Percentiles rank a stretch among this genome's conserved stretches.
phyloP scores from a whole-genome alignment of 305 asterid species.

The Fraxinus greggii region DNA sequence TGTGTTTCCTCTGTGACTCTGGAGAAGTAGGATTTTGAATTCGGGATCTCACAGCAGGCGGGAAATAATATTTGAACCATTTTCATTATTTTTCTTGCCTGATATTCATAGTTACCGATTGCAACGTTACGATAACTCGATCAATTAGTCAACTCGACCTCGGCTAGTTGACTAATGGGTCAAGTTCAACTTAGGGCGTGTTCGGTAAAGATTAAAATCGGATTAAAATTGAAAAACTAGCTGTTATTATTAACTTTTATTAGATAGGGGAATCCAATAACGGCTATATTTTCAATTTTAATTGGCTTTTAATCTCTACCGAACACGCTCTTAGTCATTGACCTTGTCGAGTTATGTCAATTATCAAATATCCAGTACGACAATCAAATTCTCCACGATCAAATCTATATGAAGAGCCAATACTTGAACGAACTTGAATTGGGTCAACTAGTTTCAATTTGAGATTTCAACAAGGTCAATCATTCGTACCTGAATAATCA shows the following conservation, averaged over 20 bases:
- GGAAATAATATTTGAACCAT: slow-evolving; percentile 17
- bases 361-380: too few relatives aligned
- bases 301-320: too few relatives aligned
- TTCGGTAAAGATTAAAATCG: too few relatives aligned
- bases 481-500: neutral
- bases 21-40: slow-evolving; percentile 21
- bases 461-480: neutral
- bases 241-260: too few relatives aligned
- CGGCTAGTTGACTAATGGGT: neutral
- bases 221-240: too few relatives aligned
- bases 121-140: too few relatives aligned
- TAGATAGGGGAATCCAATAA: too few relatives aligned
- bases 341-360: neutral
- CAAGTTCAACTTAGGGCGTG: neutral
- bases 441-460: neutral
- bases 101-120: neutral
- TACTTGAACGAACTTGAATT: too few relatives aligned
- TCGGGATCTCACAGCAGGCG: slow-evolving; percentile 33
- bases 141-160: neutral
- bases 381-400: neutral
- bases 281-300: too few relatives aligned
- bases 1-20: slow-evolving; percentile 20
- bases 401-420: too few relatives aligned
- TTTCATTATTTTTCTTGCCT: neutral
- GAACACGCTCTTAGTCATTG: neutral